These are phyloP conservation scores for Strobilomyces dryophilus DNA, from an alignment of 768 basidiomycete genomes.

Conservation along the genomic window DNA sequence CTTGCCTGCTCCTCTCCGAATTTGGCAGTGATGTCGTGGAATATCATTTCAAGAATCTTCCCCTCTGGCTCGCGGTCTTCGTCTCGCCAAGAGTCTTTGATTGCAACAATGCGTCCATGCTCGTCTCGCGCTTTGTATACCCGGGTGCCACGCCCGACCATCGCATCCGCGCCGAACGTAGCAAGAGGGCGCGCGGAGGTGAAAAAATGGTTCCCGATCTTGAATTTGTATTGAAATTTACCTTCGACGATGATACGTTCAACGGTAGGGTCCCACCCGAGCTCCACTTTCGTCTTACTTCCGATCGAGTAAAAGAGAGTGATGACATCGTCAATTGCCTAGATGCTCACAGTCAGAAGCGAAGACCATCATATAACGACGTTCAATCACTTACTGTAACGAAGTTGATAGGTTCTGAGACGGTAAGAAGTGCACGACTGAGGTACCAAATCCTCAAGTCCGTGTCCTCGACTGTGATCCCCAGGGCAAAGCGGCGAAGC, in stretches of 20 bases:
- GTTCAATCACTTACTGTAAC: not conserved
- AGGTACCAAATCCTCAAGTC: not conserved
- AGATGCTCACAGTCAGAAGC: not conserved
- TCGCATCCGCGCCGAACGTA: not conserved
- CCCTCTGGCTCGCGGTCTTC: not conserved
- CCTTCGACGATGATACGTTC: not conserved
- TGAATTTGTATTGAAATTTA: not conserved
- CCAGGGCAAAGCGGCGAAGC: not conserved
- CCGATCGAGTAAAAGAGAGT: constrained; percentile 5
- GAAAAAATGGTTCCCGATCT: not conserved
- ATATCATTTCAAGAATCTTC: not conserved
- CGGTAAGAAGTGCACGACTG: not conserved
- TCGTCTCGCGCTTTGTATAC: not conserved
- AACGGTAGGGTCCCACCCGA: not conserved
- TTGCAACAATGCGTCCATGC: not conserved
- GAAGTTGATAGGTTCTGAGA: constrained; percentile 1
- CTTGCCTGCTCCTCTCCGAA: not conserved
- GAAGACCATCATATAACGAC: not conserved
- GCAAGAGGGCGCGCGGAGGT: not conserved
- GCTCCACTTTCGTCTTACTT: not conserved
- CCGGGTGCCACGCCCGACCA: not conserved
- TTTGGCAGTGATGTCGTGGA: not conserved
- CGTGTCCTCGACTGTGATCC: not conserved
- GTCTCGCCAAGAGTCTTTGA: not conserved
- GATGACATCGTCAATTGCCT: constrained; percentile 1